Conservation (phyloP, 305 asterid species). For the Lippia alba region DNA sequence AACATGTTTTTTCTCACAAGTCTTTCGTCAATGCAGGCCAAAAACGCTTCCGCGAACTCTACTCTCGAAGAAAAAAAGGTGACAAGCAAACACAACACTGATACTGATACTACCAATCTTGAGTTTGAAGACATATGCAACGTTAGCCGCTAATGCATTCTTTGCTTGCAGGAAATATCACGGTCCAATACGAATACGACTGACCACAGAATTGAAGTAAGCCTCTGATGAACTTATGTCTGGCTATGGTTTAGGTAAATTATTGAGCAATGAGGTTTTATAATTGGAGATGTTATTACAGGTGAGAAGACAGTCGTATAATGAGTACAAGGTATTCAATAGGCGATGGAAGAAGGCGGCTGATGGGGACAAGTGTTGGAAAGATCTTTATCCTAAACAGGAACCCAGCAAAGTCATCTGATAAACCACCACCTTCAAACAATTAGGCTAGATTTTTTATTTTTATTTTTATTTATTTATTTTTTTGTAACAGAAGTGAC, state of each 20-base stretch:
- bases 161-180: slow-evolving; percentile 44
- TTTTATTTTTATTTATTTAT: no score
- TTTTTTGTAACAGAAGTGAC: no score
- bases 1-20: not conserved
- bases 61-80: slow-evolving; percentile 28
- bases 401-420: no score
- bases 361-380: slow-evolving; percentile 58
- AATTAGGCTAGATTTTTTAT: no score
- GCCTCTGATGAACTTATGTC: slow-evolving; percentile 19
- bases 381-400: slow-evolving; percentile 51
- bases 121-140: not conserved
- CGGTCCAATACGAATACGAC: slow-evolving; percentile 29
- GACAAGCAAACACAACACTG: not conserved
- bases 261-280: not conserved
- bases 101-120: no score
- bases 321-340: slow-evolving; percentile 69
- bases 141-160: not conserved
- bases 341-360: slow-evolving; percentile 74
- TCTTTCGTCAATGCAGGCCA: slow-evolving; percentile 19
- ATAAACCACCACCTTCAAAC: no score
- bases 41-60: not conserved
- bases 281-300: slow-evolving; percentile 1
- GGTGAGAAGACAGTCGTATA: slow-evolving; percentile 87
- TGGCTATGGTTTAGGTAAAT: no score
- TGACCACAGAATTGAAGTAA: slow-evolving; percentile 71